Percentiles rank a stretch among this genome's conserved stretches.
phyloP scores from a whole-genome alignment of 441 rosid genomes.

The Populus hybrid region DNA sequence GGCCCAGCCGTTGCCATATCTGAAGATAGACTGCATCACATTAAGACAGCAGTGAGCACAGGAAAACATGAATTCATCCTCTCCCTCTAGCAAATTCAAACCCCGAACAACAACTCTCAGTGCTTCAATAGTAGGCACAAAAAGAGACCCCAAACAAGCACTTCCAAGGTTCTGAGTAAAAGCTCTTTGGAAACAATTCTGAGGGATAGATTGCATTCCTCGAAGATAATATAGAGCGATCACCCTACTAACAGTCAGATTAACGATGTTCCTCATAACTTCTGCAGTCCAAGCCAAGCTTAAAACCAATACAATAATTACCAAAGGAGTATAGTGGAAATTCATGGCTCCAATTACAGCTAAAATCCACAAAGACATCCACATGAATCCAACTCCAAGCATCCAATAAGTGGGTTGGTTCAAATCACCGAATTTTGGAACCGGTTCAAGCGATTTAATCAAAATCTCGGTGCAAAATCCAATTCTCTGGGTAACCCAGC shows the following conservation, averaged over 20 bases:
- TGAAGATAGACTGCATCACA: conserved; percentile 71
- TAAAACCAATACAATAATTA: conserved; percentile 47
- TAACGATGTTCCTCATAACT: conserved; percentile 92
- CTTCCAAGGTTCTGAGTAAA: conserved; percentile 78
- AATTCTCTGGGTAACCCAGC: conserved; percentile 70
- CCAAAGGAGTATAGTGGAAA: conserved; percentile 51
- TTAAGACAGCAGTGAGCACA: conserved; percentile 93
- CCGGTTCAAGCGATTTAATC: conserved; percentile 63
- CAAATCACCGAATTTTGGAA: conserved; percentile 65
- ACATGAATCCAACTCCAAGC: conserved; percentile 80
- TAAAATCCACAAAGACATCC: conserved; percentile 95
- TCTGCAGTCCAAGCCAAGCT: conserved; percentile 85
- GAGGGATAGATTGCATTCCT: conserved; percentile 82
- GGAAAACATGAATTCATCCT: conserved; percentile 95
- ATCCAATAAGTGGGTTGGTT: conserved; percentile 76
- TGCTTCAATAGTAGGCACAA: conserved; percentile 87
- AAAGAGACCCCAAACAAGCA: conserved; percentile 88
- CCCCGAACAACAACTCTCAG: conserved; percentile 76
- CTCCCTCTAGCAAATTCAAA: conserved; percentile 90
- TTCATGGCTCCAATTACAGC: conserved; percentile 86
- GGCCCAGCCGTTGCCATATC: conserved; percentile 91
- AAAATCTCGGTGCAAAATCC: conserved; percentile 59
- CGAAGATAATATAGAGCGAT: conserved; percentile 78
- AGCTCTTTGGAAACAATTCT: conserved; percentile 85
- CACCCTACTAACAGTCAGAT: conserved; percentile 77